phyloP scores from a whole-genome alignment of 176 grass and related monocot genomes.

The Phyllostachys edulis region DNA sequence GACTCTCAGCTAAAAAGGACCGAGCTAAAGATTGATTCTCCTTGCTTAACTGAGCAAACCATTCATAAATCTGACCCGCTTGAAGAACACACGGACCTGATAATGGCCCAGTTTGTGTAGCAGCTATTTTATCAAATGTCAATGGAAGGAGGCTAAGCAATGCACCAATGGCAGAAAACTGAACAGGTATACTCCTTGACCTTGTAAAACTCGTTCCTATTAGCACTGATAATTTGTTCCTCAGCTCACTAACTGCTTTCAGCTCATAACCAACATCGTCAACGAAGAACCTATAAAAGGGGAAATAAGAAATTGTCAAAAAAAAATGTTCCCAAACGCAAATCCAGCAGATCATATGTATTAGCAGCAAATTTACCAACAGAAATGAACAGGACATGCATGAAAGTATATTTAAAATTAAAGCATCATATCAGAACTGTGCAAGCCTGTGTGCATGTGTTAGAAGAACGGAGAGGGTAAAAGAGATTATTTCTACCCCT shows the following conservation, averaged over 20 bases:
- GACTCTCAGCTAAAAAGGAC: constrained; percentile 47
- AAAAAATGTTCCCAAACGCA: background rate
- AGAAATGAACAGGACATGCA: constrained; percentile 9
- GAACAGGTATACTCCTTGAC: constrained; percentile 47
- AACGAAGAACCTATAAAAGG: constrained; percentile 57
- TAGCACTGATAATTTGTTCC: constrained; percentile 52
- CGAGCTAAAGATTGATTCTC: constrained; percentile 45
- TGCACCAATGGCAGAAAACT: constrained; percentile 58
- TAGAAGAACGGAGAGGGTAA: background rate
- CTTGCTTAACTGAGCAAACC: constrained; percentile 79
- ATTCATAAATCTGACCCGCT: constrained; percentile 51
- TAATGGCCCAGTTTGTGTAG: constrained; percentile 20
- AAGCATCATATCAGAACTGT: constrained; percentile 1
- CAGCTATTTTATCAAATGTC: constrained; percentile 54
- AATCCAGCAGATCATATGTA: background rate
- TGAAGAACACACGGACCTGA: constrained; percentile 31
- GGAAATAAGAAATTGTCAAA: constrained; percentile 23
- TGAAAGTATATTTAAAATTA: constrained; percentile 5
- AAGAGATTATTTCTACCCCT: background rate
- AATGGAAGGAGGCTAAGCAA: constrained; percentile 74
- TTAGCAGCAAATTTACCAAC: constrained; percentile 8
- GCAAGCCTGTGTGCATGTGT: background rate
- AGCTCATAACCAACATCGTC: constrained; percentile 59
- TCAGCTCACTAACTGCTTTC: constrained; percentile 47
- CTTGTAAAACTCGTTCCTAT: constrained; percentile 35